Conservation (phyloP, 1,284 basidiomycete species). For the Heliocybe sulcata region DNA sequence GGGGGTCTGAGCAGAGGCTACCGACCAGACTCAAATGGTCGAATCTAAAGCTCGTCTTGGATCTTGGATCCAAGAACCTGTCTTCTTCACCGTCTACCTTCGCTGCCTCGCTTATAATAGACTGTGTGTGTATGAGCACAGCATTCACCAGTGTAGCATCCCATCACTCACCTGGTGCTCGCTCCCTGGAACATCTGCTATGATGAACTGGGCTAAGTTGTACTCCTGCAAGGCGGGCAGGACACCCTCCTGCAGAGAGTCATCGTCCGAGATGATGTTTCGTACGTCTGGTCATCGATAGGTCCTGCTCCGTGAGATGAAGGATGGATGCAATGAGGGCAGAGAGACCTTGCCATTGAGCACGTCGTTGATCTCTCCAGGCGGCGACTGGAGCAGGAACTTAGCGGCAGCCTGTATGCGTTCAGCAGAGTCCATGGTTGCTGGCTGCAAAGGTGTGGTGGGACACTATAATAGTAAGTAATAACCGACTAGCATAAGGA, state of each 20-base stretch:
- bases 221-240: constrained; percentile 75
- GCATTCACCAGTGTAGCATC: constrained; percentile 1
- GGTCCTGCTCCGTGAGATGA: constrained; percentile 6
- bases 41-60: constrained; percentile 71
- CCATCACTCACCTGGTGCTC: constrained; percentile 53
- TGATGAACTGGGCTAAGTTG: constrained; percentile 80
- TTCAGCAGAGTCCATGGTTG: constrained; percentile 48
- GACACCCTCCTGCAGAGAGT: constrained; percentile 69
- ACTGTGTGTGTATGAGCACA: constrained; percentile 30
- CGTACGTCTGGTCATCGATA: constrained; percentile 64
- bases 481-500: too few relatives aligned
- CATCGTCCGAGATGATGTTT: constrained; percentile 81
- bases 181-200: constrained; percentile 72
- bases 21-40: constrained; percentile 76
- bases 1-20: constrained; percentile 8
- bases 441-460: too few relatives aligned
- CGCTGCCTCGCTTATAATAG: constrained; percentile 70
- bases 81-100: constrained; percentile 37
- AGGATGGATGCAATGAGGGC: constrained; percentile 6
- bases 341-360: constrained; percentile 58
- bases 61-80: constrained; percentile 77
- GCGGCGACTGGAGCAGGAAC: constrained; percentile 85
- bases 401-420: constrained; percentile 65
- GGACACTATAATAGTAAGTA: too few relatives aligned
- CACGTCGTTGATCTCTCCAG: constrained; percentile 94